phyloP scores from a whole-genome alignment of 495 filamentous ascomycete species.

The Penicillium malachiteum region DNA sequence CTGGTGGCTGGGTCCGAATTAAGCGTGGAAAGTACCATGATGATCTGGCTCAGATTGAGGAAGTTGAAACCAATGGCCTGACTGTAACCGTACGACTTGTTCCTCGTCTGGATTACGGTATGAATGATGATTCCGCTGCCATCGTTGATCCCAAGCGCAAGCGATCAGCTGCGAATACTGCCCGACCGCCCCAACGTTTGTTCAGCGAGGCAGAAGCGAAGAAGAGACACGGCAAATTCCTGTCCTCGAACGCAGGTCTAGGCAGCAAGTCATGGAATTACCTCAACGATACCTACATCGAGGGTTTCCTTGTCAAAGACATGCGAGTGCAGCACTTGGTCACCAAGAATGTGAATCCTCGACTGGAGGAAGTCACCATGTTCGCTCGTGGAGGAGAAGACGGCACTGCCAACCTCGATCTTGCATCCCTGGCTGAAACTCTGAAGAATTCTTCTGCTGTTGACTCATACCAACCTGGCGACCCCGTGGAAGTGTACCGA shows the following conservation, averaged over 20 bases:
- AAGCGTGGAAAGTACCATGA: conserved; percentile 79
- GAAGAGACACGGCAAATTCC: conserved; percentile 75
- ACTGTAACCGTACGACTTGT: conserved; percentile 84
- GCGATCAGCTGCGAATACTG: conserved; percentile 55
- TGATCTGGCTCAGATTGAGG: conserved; percentile 90
- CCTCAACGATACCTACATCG: conserved; percentile 81
- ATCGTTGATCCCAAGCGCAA: conserved; percentile 73
- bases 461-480: conserved; percentile 83
- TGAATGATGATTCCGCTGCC: conserved; percentile 68
- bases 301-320: conserved; percentile 92
- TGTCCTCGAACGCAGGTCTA: conserved; percentile 53
- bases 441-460: conserved; percentile 74
- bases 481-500: conserved; percentile 91
- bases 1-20: conserved; percentile 89
- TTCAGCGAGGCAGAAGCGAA: conserved; percentile 94
- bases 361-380: conserved; percentile 89
- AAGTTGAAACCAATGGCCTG: conserved; percentile 88
- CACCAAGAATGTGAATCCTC: conserved; percentile 87
- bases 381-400: conserved; percentile 88
- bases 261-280: conserved; percentile 79
- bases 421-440: conserved; percentile 82
- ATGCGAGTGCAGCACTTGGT: conserved; percentile 82
- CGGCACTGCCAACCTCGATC: conserved; percentile 88
- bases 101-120: conserved; percentile 87
- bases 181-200: conserved; percentile 80